Base-by-base conservation (phyloP, 768 basidiomycete species). In the Suillus plorans region DNA sequence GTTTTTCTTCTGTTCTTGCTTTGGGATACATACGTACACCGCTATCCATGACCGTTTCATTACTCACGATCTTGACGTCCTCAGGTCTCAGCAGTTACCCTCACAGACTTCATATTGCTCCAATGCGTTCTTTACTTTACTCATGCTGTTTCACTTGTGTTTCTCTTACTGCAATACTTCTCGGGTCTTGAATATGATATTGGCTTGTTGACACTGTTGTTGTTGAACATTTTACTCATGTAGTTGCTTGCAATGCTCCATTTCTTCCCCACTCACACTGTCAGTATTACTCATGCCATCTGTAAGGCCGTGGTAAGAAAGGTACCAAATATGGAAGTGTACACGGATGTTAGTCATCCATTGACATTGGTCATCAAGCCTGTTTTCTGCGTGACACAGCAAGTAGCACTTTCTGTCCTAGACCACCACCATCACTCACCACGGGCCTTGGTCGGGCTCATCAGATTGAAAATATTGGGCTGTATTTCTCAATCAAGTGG, bases 131-230 rank as follows among this genome's bases (percentile, higher is more conserved):
- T 41, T 60, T 63, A 59, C 39, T 20, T 45, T 66, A 49, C 69
- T 63, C 71, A 74, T 74, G 73, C 70, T 69, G 67, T 66, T 62
- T 31, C 56, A 61, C 69, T 70, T 74, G 67, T 63, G 44, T 64
- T 66, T 66, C 64, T 37, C 18, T 47, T 59, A 39, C 53, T 39
- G 59, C 66, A 45, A 67, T 75, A 66, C 63, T 56, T 67, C 13
- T 55, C 62, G 20, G 50, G 42, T 61, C 55, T 49, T 62, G 55
- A 58, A 63, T 59, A 63, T 37, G 59, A 39, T 58, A 56, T 47
- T 60, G 50, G 37, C 62, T 14, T 65, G 45, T 63, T 65, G 56
- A 13, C 13, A 22, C 31, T 56, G 31, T 61, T 42, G 31, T 61
- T 42, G 25, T 42, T 67, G 28, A 41, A 28, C 18, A 18, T 41